These are phyloP conservation scores for Cutaneotrichosporon sp. DNA, from an alignment of 1,284 basidiomycete species.

Conservation along the genomic window DNA sequence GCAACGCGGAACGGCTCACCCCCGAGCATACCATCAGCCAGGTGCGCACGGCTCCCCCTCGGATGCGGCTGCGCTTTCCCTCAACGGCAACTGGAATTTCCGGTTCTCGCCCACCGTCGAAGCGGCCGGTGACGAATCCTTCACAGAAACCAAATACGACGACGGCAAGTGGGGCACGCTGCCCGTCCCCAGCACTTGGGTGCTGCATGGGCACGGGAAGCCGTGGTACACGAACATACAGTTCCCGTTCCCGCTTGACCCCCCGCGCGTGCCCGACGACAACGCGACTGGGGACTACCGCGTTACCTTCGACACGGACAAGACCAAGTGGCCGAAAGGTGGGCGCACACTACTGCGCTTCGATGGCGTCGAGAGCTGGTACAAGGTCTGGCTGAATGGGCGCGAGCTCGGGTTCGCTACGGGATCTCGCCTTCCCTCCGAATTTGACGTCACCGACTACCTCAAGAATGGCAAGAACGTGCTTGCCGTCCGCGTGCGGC, in stretches of 20 bases:
- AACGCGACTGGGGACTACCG: constrained; percentile 30
- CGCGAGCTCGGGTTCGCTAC: constrained; percentile 21
- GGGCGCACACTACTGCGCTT: constrained; percentile 27
- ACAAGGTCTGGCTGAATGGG: constrained; percentile 34
- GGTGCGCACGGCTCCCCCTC: constrained; percentile 1
- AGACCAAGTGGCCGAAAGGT: constrained; percentile 8
- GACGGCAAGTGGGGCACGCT: constrained; percentile 17
- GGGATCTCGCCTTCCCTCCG: constrained; percentile 26
- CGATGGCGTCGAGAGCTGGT: constrained; percentile 35
- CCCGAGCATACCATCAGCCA: constrained; percentile 20
- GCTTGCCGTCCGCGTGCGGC: constrained; percentile 27
- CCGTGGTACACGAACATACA: constrained; percentile 25
- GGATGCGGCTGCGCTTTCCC: constrained; percentile 15
- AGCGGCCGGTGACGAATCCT: constrained; percentile 13
- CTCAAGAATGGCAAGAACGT: constrained; percentile 14
- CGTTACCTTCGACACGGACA: constrained; percentile 14
- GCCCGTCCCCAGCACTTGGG: constrained; percentile 23
- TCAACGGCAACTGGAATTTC: constrained; percentile 31
- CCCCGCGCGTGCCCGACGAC: constrained; percentile 20
- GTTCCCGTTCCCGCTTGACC: constrained; percentile 23
- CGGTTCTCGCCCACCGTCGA: constrained; percentile 18
- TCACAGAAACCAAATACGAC: constrained; percentile 3
- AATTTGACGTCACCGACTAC: constrained; percentile 28
- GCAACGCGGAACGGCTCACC: constrained; percentile 8
- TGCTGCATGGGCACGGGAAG: constrained; percentile 20